phyloP scores from a whole-genome alignment of 2,329 filamentous ascomycete genomes.

The Fusarium guadeloupense region DNA sequence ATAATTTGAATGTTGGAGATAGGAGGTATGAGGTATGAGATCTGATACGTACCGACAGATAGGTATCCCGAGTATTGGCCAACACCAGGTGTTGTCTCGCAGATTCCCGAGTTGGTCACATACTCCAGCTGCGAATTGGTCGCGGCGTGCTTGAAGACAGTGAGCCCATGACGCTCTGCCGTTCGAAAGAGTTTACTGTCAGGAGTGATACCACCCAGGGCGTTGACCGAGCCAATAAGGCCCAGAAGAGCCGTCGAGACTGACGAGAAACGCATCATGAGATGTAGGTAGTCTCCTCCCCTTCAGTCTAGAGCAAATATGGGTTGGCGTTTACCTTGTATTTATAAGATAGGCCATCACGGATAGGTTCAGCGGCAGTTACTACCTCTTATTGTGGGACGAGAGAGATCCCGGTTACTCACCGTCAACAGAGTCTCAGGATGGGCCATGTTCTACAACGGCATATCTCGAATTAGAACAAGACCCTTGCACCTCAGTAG shows the following conservation, averaged over 20 bases:
- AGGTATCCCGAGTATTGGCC: slow-evolving; percentile 74
- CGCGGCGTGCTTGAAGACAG: slow-evolving; percentile 30
- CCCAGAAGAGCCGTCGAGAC: slow-evolving; percentile 29
- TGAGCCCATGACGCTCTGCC: slow-evolving; percentile 16
- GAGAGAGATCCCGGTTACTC: slow-evolving; percentile 27
- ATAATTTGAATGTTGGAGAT: no score
- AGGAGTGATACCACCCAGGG: slow-evolving; percentile 28
- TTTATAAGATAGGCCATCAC: slow-evolving; percentile 4
- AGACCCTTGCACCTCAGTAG: background rate
- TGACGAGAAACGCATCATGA: slow-evolving; percentile 33
- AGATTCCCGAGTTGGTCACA: slow-evolving; percentile 56
- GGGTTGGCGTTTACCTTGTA: background rate
- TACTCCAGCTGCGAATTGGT: slow-evolving; percentile 39
- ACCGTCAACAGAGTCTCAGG: slow-evolving; percentile 17
- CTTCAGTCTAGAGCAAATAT: background rate
- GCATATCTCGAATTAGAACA: slow-evolving; percentile 3
- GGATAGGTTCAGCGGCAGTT: background rate
- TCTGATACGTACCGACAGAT: slow-evolving; percentile 56
- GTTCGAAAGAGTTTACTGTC: slow-evolving; percentile 32
- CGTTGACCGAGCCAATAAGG: slow-evolving; percentile 23
- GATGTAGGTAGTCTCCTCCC: background rate
- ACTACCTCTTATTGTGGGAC: slow-evolving; percentile 22
- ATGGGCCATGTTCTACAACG: slow-evolving; percentile 10
- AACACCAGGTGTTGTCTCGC: slow-evolving; percentile 65
- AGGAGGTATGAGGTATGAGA: slow-evolving; percentile 7